A percentile compares a stretch with the other conserved stretches of the same genome.
Conservation (phyloP, 2,329 filamentous ascomycete genomes). For the Sclerotinia minor region DNA sequence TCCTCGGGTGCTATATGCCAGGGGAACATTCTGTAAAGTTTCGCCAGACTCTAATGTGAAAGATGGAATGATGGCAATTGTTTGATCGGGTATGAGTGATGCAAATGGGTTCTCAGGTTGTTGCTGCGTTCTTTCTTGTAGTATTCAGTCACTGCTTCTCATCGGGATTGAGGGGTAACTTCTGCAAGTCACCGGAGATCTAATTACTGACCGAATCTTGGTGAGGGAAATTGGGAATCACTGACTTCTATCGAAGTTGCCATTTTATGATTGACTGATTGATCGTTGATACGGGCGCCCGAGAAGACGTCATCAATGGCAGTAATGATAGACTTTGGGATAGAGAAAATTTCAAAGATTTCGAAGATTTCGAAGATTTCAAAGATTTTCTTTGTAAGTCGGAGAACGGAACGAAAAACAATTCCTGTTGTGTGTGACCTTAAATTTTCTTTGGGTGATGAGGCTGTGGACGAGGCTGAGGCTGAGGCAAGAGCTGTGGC, state of each 20-base stretch:
- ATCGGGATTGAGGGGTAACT: conserved; percentile 25
- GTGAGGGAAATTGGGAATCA: neutral
- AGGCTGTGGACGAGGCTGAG: neutral
- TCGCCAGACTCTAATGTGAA: conserved; percentile 94
- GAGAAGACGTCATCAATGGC: conserved; percentile 17
- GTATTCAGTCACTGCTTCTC: conserved; percentile 57
- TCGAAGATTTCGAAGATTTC: neutral
- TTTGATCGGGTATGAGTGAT: conserved; percentile 81
- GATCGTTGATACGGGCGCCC: neutral
- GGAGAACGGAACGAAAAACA: conserved; percentile 7
- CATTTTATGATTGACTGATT: conserved; percentile 2
- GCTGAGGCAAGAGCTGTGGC: neutral
- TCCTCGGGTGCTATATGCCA: conserved; percentile 67
- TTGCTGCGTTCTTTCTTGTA: conserved; percentile 44
- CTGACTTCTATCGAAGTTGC: neutral
- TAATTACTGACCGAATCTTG: conserved; percentile 38
- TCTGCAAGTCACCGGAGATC: conserved; percentile 15
- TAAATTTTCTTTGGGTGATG: too few relatives aligned
- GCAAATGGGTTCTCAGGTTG: conserved; percentile 94
- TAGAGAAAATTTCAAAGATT: neutral
- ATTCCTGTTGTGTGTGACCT: neutral
- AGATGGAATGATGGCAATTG: conserved; percentile 80
- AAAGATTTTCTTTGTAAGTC: neutral
- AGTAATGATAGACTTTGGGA: conserved; percentile 4
- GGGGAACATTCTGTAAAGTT: conserved; percentile 71